Percentiles rank a stretch among this genome's conserved stretches.
phyloP scores from a whole-genome alignment of 1,139 yeast species.

The Kodamaea fungicola region DNA sequence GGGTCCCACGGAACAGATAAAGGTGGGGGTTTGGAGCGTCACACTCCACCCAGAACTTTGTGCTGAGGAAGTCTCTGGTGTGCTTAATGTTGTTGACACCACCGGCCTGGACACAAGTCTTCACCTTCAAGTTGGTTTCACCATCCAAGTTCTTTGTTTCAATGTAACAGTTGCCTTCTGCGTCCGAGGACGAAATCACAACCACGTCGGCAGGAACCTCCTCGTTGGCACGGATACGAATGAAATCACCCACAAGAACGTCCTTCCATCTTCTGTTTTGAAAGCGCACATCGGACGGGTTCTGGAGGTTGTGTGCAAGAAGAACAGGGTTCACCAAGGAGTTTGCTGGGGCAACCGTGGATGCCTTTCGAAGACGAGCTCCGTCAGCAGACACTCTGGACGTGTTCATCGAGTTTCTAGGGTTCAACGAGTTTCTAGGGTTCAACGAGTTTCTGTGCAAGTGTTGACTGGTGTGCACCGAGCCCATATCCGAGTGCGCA shows the following conservation, averaged over 20 bases:
- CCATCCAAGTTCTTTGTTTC: slow-evolving; percentile 97
- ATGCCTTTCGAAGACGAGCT: slow-evolving; percentile 1
- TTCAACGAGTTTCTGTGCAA: slow-evolving; percentile 8
- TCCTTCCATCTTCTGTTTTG: slow-evolving; percentile 81
- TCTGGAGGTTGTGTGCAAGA: slow-evolving; percentile 17
- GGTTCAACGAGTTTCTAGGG: neutral
- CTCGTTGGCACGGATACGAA: slow-evolving; percentile 81
- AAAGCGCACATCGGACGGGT: slow-evolving; percentile 35
- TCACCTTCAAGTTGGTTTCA: slow-evolving; percentile 86
- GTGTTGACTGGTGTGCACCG: neutral
- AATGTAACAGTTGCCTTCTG: slow-evolving; percentile 87
- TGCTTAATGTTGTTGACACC: slow-evolving; percentile 52
- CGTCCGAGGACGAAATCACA: slow-evolving; percentile 75
- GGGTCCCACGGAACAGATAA: slow-evolving; percentile 84
- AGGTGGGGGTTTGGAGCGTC: slow-evolving; percentile 86
- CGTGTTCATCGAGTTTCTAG: neutral
- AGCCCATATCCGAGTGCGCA: slow-evolving; percentile 28
- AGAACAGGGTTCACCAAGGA: slow-evolving; percentile 34
- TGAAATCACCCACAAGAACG: slow-evolving; percentile 83
- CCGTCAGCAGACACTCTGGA: neutral
- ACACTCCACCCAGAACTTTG: slow-evolving; percentile 82
- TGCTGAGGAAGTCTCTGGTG: slow-evolving; percentile 67
- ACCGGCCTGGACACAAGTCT: slow-evolving; percentile 72
- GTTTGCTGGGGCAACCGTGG: slow-evolving; percentile 17
- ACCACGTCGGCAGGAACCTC: slow-evolving; percentile 92